Evolutionary conservation across 257 asterid species (phyloP), one percentile per base, ranked within the genome.

Genomic region (Solanum pennellii): DNA sequence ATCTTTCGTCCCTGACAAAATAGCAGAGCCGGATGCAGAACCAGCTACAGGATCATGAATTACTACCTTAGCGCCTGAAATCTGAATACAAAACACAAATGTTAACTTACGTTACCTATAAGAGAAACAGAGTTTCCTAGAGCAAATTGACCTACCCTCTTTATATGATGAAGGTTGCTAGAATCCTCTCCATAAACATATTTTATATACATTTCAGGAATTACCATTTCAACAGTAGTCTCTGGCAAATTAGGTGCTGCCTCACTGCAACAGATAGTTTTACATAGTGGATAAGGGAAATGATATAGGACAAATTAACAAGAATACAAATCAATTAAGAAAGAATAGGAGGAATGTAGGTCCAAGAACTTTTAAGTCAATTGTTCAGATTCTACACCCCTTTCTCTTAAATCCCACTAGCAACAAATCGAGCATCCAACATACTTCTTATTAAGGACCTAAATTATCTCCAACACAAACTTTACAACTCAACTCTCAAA

Each of bases 31-130:
- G 74, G 56, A 84, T 82, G 83, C 41, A 87, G 87, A 44, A 35
- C 84, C 76, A 21, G 89, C 74, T 35, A 75, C 85, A 33, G 89
- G 87, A 49, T 83, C 84, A 73, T 72, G 87, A 56, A 87, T 45
- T n/a, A 83, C 65, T 60, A 87, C 84, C 72, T 25, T 87, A 82
- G 89, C 62, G 83, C 89, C 89, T 52, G 89, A 82, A 71, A 72
- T 37, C 89, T 87, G 87, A 37, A 82, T 27, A 29, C 41, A 86
- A 68, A 82, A 82, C 41, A 49, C 33, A 49, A 65, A 65, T n/a
- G 42, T 80, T 80, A 49, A 29, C 41, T 39, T 12, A 49, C 44
- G 27, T 45, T 47, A 86, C 18, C 37, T 16, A 45, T 25, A 44
- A 69, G 41, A 45, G 15, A 86, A 37, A 86, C 72, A 71, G 41